Conservation (phyloP, 192 early-diverging fungal genomes). For the Rhizophagus clarus region DNA sequence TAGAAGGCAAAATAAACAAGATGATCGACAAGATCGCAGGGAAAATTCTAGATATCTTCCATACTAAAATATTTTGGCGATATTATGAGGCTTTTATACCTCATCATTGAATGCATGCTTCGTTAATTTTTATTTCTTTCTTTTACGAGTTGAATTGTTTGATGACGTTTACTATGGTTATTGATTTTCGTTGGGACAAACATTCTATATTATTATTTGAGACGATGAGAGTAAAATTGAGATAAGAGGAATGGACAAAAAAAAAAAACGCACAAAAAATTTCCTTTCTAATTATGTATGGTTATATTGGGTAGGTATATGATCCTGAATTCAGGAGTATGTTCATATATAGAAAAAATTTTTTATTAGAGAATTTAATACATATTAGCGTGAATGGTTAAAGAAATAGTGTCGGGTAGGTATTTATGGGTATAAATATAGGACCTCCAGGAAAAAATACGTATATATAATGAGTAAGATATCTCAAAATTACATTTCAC, state of each 20-base stretch:
- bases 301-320: not conserved
- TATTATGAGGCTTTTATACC: not conserved
- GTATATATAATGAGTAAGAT: not conserved
- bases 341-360: not conserved
- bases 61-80: constrained; percentile 2
- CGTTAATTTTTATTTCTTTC: not conserved
- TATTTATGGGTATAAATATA: not conserved
- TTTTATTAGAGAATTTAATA: not conserved
- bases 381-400: not conserved
- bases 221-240: not conserved
- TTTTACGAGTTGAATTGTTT: not conserved
- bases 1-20: constrained; percentile 35
- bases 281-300: not conserved
- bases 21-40: constrained; percentile 36
- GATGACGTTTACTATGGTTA: not conserved
- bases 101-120: constrained; percentile 9
- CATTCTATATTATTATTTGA: not conserved
- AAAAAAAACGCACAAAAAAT: not conserved
- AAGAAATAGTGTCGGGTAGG: not conserved
- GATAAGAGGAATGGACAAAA: not conserved
- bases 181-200: constrained; percentile 2
- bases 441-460: too few species aligned
- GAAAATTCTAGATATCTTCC: constrained; percentile 24
- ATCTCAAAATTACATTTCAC: not conserved
- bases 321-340: not conserved